These are phyloP conservation scores for Aspergillus terreus DNA, from an alignment of 2,329 filamentous ascomycete genomes.

Conservation along the genomic window DNA sequence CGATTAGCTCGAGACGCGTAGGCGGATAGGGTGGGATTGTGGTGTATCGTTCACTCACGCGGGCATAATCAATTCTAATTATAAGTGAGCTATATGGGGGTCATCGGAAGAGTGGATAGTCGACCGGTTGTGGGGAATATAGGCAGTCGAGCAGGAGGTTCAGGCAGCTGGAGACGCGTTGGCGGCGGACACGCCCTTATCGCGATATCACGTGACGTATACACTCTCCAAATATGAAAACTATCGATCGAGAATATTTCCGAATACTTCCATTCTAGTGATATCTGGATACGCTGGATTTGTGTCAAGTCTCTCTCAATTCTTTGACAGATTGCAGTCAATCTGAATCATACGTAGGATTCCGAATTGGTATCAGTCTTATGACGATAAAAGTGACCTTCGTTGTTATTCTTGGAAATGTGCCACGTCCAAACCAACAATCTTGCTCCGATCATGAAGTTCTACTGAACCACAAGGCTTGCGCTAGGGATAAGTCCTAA, in stretches of 20 bases:
- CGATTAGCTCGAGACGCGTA: slow-evolving; percentile 19
- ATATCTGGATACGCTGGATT: too few relatives aligned
- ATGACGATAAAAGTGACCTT: too few relatives aligned
- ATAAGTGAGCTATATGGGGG: slow-evolving; percentile 1
- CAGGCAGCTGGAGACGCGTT: not conserved
- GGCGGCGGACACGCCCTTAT: slow-evolving; percentile 23
- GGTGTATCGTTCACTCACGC: slow-evolving; percentile 35
- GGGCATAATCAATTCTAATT: slow-evolving; percentile 37
- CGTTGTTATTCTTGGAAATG: too few relatives aligned
- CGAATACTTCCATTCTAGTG: too few relatives aligned
- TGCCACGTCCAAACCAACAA: too few relatives aligned
- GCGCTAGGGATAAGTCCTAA: slow-evolving; percentile 85
- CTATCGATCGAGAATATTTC: too few relatives aligned
- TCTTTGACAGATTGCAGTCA: too few relatives aligned
- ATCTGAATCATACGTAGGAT: too few relatives aligned
- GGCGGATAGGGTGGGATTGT: not conserved
- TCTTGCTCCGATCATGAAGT: not conserved
- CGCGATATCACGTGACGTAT: slow-evolving; percentile 32
- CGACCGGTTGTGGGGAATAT: slow-evolving; percentile 4
- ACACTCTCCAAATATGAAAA: too few relatives aligned
- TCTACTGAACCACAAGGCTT: slow-evolving; percentile 68
- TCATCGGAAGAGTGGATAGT: not conserved
- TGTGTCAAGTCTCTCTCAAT: too few relatives aligned
- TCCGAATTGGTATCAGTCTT: too few relatives aligned
- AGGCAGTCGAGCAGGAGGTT: slow-evolving; percentile 16